Percentiles rank a stretch among this genome's conserved stretches.
These are phyloP conservation scores for Coniochaeta sp. DNA, from an alignment of 2,329 filamentous ascomycete species.

Conservation along the genomic window DNA sequence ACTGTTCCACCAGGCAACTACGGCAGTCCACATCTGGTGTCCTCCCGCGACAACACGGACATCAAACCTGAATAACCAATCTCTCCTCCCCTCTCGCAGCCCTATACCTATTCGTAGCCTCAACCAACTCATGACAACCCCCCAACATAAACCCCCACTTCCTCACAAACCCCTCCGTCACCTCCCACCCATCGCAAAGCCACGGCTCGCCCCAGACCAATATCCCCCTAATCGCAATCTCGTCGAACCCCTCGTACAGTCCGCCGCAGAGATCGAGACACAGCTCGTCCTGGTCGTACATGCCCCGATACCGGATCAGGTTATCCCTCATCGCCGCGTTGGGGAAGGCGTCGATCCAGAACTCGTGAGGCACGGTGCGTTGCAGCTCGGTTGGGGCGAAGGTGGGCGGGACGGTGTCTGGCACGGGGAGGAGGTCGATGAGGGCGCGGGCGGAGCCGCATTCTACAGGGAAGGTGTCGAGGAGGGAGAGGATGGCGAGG, in stretches of 20 bases:
- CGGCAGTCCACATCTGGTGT: too few relatives aligned
- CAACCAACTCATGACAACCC: slow-evolving; percentile 17
- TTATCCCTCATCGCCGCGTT: slow-evolving; percentile 29
- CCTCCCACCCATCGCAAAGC: slow-evolving; percentile 31
- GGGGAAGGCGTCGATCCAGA: slow-evolving; percentile 35
- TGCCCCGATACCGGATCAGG: slow-evolving; percentile 26
- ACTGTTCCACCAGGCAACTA: too few relatives aligned
- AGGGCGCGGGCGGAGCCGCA: slow-evolving; percentile 19
- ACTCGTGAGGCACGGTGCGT: slow-evolving; percentile 26
- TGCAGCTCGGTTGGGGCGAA: slow-evolving; percentile 32
- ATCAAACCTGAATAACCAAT: neutral
- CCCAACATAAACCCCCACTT: slow-evolving; percentile 27
- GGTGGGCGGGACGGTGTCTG: slow-evolving; percentile 20
- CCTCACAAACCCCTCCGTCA: slow-evolving; percentile 30
- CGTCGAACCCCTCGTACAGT: slow-evolving; percentile 34
- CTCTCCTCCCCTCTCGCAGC: neutral
- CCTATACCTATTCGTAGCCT: slow-evolving; percentile 30
- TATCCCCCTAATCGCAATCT: slow-evolving; percentile 30
- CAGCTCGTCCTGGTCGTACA: slow-evolving; percentile 34
- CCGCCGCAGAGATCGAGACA: slow-evolving; percentile 35
- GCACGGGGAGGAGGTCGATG: slow-evolving; percentile 22
- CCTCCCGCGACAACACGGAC: neutral
- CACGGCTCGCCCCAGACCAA: slow-evolving; percentile 35
- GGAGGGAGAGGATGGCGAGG: slow-evolving; percentile 25
- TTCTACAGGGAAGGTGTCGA: slow-evolving; percentile 22